Percentiles rank a stretch among this genome's conserved stretches.
Evolutionary conservation across 805 yeast genomes (phyloP).

Genomic region (Suhomyces emberorum): DNA sequence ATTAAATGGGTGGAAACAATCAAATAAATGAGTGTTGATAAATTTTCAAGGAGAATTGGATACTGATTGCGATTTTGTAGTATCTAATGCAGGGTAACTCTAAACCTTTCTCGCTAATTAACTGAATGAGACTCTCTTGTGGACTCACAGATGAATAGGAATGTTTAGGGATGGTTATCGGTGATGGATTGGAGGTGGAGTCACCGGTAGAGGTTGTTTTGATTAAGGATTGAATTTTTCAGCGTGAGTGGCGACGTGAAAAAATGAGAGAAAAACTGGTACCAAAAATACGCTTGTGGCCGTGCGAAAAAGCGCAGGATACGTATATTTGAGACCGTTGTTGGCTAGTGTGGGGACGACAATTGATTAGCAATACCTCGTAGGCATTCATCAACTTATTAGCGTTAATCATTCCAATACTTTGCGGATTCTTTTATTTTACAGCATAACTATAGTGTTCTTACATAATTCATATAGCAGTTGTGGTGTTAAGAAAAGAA

Average conservation of each 20-base stretch:
- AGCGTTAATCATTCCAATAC: too few relatives aligned
- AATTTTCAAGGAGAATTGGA: not conserved
- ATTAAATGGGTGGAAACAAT: constrained; percentile 17
- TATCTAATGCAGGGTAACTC: constrained; percentile 2
- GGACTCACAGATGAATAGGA: constrained; percentile 1
- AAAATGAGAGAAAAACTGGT: constrained; percentile 3
- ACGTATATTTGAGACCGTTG: too few relatives aligned
- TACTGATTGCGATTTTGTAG: constrained; percentile 1
- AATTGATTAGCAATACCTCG: too few relatives aligned
- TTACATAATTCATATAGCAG: too few relatives aligned
- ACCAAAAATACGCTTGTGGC: not conserved
- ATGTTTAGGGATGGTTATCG: constrained; percentile 3
- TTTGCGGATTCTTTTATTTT: too few relatives aligned
- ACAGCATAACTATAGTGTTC: too few relatives aligned
- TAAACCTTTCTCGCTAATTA: constrained; percentile 4
- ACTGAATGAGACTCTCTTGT: constrained; percentile 3
- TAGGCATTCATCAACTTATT: too few relatives aligned
- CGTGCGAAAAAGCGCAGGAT: not conserved
- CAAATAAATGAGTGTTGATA: constrained; percentile 32
- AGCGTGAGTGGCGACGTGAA: constrained; percentile 5
- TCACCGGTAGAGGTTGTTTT: constrained; percentile 4
- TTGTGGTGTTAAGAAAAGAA: constrained; percentile 43
- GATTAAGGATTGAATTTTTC: constrained; percentile 4
- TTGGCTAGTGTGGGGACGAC: too few relatives aligned
- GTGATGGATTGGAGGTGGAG: constrained; percentile 1